Conservation (phyloP, 176 grass and related monocot species). For the Bothriochloa decipiens region DNA sequence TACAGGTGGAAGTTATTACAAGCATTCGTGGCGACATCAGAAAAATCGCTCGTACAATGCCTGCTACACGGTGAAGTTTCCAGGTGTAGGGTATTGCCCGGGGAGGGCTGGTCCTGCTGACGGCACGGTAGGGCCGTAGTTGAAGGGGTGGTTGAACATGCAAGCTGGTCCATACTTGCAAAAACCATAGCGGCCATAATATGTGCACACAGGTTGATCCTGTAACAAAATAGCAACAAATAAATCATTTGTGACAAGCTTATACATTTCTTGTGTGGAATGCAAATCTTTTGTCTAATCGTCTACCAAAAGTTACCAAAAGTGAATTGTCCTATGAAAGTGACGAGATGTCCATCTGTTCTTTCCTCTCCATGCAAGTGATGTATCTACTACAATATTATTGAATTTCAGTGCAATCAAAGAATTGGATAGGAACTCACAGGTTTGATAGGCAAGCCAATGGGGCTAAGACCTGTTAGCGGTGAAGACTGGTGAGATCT, state of each 20-base stretch:
- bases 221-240: conserved; percentile 40
- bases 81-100: conserved; percentile 45
- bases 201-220: conserved; percentile 81
- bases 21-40: conserved; percentile 16
- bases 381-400: background rate
- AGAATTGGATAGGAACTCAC: conserved; percentile 47
- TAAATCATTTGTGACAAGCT: background rate
- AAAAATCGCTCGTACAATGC: conserved; percentile 34
- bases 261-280: background rate
- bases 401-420: background rate
- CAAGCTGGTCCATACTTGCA: conserved; percentile 83
- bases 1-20: conserved; percentile 57
- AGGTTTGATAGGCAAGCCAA: conserved; percentile 85
- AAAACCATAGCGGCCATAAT: conserved; percentile 69
- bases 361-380: background rate
- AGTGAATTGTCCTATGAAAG: background rate
- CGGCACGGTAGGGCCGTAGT: conserved; percentile 46
- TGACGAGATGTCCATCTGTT: background rate
- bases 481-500: conserved; percentile 38
- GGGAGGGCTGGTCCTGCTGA: conserved; percentile 51
- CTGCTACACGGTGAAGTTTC: conserved; percentile 50
- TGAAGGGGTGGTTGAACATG: conserved; percentile 81
- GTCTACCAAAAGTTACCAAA: background rate
- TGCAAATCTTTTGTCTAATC: background rate
- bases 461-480: conserved; percentile 58